Evolutionary conservation across 2,329 filamentous ascomycete genomes (phyloP).

Genomic region (Fusarium sp.): DNA sequence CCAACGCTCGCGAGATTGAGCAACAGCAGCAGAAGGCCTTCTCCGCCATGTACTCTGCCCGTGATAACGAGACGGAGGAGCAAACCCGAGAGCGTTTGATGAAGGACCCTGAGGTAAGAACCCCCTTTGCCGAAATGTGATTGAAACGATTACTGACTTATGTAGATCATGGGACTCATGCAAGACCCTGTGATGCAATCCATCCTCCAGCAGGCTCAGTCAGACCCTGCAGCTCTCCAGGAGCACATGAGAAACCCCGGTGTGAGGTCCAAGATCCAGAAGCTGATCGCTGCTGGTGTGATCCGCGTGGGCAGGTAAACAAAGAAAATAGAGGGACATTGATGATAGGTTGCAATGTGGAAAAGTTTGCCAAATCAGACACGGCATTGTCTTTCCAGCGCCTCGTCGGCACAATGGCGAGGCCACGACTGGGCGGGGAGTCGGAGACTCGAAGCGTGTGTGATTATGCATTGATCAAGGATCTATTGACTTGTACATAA

Average conservation of each 20-base stretch:
- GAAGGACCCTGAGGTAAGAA: conserved; percentile 86
- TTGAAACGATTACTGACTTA: conserved; percentile 46
- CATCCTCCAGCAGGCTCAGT: conserved; percentile 96
- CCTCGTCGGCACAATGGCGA: conserved; percentile 22
- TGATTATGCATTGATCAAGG: conserved; percentile 41
- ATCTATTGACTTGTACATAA: conserved; percentile 47
- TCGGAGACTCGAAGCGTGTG: conserved; percentile 36
- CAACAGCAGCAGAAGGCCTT: conserved; percentile 94
- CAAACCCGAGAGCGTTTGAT: conserved; percentile 92
- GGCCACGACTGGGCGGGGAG: conserved; percentile 17
- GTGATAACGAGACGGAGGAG: conserved; percentile 95
- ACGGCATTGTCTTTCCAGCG: conserved; percentile 30
- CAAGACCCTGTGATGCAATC: conserved; percentile 98
- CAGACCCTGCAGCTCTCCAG: conserved; percentile 88
- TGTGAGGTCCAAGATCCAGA: conserved; percentile 91
- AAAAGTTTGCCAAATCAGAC: conserved; percentile 31
- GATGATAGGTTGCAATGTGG: conserved; percentile 23
- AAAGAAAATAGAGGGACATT: conserved; percentile 8
- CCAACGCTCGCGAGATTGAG: conserved; percentile 92
- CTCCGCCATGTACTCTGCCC: conserved; percentile 86
- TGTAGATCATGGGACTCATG: conserved; percentile 86
- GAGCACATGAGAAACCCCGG: conserved; percentile 97
- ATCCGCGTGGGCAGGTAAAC: conserved; percentile 76
- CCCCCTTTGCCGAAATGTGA: not conserved
- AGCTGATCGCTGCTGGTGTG: conserved; percentile 91